Conservation (phyloP, 1,284 basidiomycete species). For the Fomes fomentarius region DNA sequence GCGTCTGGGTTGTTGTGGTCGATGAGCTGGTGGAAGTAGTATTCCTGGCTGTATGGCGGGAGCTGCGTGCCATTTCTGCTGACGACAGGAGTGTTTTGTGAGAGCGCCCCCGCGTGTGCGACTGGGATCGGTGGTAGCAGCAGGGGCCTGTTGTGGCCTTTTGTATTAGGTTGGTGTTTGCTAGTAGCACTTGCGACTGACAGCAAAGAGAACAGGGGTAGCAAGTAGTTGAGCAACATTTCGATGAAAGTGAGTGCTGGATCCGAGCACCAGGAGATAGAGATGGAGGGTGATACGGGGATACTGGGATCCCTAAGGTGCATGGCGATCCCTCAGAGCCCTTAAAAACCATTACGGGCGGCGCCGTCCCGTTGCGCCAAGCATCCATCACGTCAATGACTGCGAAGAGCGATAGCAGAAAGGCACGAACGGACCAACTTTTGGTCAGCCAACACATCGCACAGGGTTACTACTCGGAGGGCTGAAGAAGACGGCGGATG, state of each 20-base stretch:
- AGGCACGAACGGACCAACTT: too few species aligned
- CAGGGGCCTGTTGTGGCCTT: too few species aligned
- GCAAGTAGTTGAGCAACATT: too few species aligned
- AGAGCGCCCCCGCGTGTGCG: slow-evolving; percentile 2
- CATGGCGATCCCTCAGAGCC: too few species aligned
- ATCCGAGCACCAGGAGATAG: too few species aligned
- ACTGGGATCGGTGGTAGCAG: too few species aligned
- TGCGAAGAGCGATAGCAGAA: not conserved
- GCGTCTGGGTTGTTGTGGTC: slow-evolving; percentile 68
- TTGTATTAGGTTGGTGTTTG: too few species aligned
- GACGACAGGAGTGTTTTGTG: slow-evolving; percentile 18
- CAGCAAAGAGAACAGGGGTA: too few species aligned
- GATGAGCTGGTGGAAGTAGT: slow-evolving; percentile 71
- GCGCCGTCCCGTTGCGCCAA: not conserved
- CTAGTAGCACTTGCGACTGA: not conserved
- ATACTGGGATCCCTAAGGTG: too few species aligned
- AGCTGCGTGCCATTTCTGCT: slow-evolving; percentile 30
- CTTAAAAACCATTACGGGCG: too few species aligned
- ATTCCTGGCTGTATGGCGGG: slow-evolving; percentile 42
- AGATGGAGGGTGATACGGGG: too few species aligned
- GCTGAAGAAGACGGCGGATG: not conserved
- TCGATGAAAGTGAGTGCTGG: too few species aligned
- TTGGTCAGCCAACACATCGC: not conserved
- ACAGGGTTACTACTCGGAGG: not conserved
- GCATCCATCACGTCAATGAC: not conserved